Evolutionary conservation across 306 rosid genomes (phyloP).

Genomic region (Glycyrrhiza uralensis): DNA sequence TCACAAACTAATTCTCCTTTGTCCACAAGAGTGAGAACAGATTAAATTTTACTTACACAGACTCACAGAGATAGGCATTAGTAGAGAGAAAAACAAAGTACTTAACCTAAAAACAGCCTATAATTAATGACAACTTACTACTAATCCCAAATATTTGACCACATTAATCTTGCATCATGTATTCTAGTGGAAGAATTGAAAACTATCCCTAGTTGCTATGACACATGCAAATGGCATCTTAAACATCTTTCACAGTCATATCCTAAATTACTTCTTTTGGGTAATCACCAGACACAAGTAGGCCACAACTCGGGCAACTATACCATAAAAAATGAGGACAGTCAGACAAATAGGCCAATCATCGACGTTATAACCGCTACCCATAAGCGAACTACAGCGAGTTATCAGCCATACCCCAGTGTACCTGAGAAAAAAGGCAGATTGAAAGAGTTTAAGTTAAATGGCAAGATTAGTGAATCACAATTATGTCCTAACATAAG

Average conservation of each 20-base stretch:
- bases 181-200: background rate
- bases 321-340: conserved; percentile 44
- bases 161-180: background rate
- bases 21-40: background rate
- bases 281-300: conserved; percentile 32
- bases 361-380: conserved; percentile 48
- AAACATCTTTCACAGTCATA: background rate
- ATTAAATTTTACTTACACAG: conserved; percentile 6
- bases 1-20: conserved; percentile 1
- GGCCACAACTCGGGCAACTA: conserved; percentile 46
- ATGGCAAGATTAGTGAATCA: background rate
- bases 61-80: background rate
- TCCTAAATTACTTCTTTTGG: conserved; percentile 22
- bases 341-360: conserved; percentile 57
- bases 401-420: conserved; percentile 86
- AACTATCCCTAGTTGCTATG: conserved; percentile 16
- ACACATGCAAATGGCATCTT: background rate
- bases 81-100: background rate
- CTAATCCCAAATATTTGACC: conserved; percentile 11
- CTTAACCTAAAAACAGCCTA: background rate
- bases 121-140: background rate
- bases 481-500: background rate
- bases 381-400: conserved; percentile 64
- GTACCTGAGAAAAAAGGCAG: conserved; percentile 46
- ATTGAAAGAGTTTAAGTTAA: background rate